These are phyloP conservation scores for Dothideomycetes sp. DNA, from an alignment of 2,329 filamentous ascomycete species.

Conservation along the genomic window DNA sequence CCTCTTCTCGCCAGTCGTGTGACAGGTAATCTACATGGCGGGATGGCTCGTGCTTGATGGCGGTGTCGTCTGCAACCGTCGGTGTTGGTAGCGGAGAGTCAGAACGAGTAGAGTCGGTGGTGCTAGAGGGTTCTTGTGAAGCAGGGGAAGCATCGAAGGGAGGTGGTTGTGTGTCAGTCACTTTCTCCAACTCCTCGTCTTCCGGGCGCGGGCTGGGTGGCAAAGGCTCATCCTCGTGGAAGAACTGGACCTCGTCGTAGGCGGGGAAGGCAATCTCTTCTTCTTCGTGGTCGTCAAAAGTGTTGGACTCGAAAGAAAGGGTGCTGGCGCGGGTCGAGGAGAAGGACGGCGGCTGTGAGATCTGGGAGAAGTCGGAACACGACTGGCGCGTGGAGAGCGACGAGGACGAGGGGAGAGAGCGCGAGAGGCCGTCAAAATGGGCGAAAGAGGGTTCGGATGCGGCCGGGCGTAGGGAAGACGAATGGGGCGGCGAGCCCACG, in stretches of 20 bases:
- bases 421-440: conserved; percentile 21
- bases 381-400: conserved; percentile 17
- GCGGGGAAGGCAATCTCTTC: conserved; percentile 34
- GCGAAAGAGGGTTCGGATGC: conserved; percentile 15
- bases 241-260: conserved; percentile 24
- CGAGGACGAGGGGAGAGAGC: conserved; percentile 20
- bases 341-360: conserved; percentile 35
- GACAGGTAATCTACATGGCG: conserved; percentile 93
- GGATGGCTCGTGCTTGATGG: conserved; percentile 62
- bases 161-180: neutral
- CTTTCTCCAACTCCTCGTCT: conserved; percentile 2
- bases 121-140: conserved; percentile 32
- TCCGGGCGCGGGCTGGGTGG: conserved; percentile 27
- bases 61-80: conserved; percentile 68
- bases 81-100: conserved; percentile 46
- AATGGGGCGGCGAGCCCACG: conserved; percentile 20
- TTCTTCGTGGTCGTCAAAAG: conserved; percentile 41
- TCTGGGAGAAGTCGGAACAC: conserved; percentile 20
- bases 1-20: conserved; percentile 86
- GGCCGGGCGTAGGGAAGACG: conserved; percentile 11
- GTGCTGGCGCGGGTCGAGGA: conserved; percentile 54
- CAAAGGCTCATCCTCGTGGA: conserved; percentile 16
- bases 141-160: conserved; percentile 7
- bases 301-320: conserved; percentile 49
- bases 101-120: conserved; percentile 45